Evolutionary conservation across 2,329 filamentous ascomycete genomes (phyloP), one percentile per base, ranked within the genome.

Genomic region (Cercospora sesami): DNA sequence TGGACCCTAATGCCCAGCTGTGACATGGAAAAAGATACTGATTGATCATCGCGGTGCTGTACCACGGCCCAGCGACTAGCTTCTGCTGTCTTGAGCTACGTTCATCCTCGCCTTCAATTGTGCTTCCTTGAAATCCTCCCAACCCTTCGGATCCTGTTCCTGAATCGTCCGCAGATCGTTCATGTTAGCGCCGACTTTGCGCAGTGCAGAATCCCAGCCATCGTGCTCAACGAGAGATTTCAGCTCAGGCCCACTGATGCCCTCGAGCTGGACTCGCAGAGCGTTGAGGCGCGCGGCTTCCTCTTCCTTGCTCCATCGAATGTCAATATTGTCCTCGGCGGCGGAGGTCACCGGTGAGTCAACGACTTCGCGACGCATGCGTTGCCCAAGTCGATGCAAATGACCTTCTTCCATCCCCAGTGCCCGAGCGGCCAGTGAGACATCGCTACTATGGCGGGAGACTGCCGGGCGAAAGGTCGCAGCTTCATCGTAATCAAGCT

Each of bases 401-500:
- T 86, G 86, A 33, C 89, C 90, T 84, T 92, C 90, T 80, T 92
- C 90, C 57, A 87, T 84, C 0, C 86, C 85, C 68, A 90, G 85
- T 23, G 86, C 87, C 61, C 87, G 87, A 3, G 87, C 86, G 55
- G 89, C 88, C 9, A 91, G 83, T 2, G 86, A 89, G n/a, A 90
- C 89, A 72, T 91, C 88, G 1, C 87, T 90, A 72, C 86, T 86
- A 70, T 87, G 85, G 31, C 89, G 84, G 1, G 87, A 81, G 23
- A 86, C 78, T 60, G 83, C 78, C 4, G 73, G 70, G 62, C 78
- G 80, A 21, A 77, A 73, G 51, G 73, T 80, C 39, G 73, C 70
- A n/a, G 74, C 69, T 58, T 72, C 69, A 28, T 81, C 80, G 66
- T 76, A 75, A 60, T 75, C 73, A 60, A 59, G 67, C 51, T 76